Evolutionary conservation across 2,329 filamentous ascomycete genomes (phyloP).

Genomic region (Fusarium pilosicola): DNA sequence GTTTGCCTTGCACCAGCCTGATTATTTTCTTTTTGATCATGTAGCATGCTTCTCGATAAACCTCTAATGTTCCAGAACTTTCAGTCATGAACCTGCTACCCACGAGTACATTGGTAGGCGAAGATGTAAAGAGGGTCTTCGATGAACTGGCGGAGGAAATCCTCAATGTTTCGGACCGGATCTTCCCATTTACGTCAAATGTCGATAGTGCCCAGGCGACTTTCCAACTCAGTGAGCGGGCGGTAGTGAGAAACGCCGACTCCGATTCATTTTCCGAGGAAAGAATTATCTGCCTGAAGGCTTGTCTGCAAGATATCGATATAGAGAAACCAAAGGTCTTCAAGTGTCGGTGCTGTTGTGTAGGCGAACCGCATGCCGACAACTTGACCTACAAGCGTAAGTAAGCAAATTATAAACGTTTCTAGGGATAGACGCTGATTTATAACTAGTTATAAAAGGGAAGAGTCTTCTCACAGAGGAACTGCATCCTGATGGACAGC

Average conservation of each 20-base stretch:
- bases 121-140: fast-evolving
- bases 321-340: fast-evolving
- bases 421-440: fast-evolving
- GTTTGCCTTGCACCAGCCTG: neutral
- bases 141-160: neutral
- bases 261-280: fast-evolving
- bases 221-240: fast-evolving
- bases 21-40: neutral
- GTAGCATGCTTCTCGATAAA: neutral
- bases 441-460: fast-evolving
- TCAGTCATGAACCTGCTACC: fast-evolving
- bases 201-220: fast-evolving
- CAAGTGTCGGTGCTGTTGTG: neutral
- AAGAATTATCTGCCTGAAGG: fast-evolving
- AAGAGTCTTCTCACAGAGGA: neutral
- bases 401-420: fast-evolving
- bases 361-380: fast-evolving
- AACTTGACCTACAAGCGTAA: neutral
- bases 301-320: fast-evolving
- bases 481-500: fast-evolving
- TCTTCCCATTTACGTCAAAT: fast-evolving
- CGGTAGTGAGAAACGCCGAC: fast-evolving
- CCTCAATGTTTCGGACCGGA: fast-evolving
- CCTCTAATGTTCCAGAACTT: fast-evolving
- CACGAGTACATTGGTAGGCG: fast-evolving